Evolutionary conservation across 352 stramenopile species (phyloP).

Genomic region (Globisporangium radiosum): DNA sequence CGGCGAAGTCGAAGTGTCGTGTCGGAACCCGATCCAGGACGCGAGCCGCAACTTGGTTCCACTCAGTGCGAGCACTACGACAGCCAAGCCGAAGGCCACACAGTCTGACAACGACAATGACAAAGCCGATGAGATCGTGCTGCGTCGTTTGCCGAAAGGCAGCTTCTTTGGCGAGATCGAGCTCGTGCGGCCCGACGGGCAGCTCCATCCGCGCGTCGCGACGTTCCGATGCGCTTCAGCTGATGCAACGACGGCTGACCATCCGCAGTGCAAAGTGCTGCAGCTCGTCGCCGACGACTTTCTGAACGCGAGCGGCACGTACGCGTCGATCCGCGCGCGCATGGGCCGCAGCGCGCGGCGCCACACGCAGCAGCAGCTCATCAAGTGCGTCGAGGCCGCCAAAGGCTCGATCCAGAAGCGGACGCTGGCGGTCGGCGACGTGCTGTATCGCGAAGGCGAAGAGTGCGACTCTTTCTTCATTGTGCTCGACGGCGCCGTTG

Average conservation of each 20-base stretch:
- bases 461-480: constrained; percentile 78
- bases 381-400: constrained; percentile 70
- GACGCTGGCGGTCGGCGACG: constrained; percentile 47
- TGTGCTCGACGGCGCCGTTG: constrained; percentile 56
- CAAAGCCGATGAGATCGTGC: constrained; percentile 37
- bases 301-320: constrained; percentile 69
- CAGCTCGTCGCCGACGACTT: constrained; percentile 78
- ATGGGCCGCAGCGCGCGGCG: constrained; percentile 50
- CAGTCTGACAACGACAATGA: neutral
- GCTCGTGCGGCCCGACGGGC: constrained; percentile 59
- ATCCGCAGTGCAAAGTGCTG: constrained; percentile 61
- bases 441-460: constrained; percentile 78
- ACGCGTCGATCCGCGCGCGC: constrained; percentile 61
- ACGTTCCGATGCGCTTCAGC: constrained; percentile 44
- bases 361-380: constrained; percentile 64
- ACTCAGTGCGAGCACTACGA: neutral
- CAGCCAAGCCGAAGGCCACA: too few species aligned
- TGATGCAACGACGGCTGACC: neutral
- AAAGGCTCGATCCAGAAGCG: constrained; percentile 65
- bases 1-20: constrained; percentile 72
- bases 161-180: constrained; percentile 81
- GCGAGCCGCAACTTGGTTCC: constrained; percentile 7
- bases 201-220: constrained; percentile 60
- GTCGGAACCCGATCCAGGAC: constrained; percentile 65
- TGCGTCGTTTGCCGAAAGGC: constrained; percentile 55